A percentile compares a stretch with the other conserved stretches of the same genome.
Evolutionary conservation across 2,329 filamentous ascomycete species (phyloP).

Genomic region (Xylaria sp.): DNA sequence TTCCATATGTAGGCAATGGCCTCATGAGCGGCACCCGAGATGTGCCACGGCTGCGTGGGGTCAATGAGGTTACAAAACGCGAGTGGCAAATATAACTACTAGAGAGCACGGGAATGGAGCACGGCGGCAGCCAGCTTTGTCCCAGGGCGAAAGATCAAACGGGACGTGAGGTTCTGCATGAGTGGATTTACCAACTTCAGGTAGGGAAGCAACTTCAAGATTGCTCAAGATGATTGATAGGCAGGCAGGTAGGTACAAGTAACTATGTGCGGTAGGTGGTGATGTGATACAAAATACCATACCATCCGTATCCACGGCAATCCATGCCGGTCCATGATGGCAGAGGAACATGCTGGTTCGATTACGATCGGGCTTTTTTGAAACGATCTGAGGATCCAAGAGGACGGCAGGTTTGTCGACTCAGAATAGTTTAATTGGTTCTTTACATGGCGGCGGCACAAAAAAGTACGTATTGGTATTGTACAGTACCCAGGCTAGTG

Average conservation of each 20-base stretch:
- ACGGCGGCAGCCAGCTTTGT: slow-evolving; percentile 20
- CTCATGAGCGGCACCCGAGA: slow-evolving; percentile 8
- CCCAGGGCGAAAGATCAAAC: not conserved
- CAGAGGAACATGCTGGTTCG: not conserved
- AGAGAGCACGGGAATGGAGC: not conserved
- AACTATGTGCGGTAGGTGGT: not conserved
- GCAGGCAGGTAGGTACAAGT: too few relatives aligned
- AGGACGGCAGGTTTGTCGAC: slow-evolving; percentile 35
- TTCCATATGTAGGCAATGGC: slow-evolving; percentile 11
- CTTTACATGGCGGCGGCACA: slow-evolving; percentile 18
- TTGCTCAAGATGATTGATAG: too few relatives aligned
- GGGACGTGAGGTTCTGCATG: slow-evolving; percentile 20
- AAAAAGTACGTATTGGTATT: not conserved
- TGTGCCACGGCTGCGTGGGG: slow-evolving; percentile 23
- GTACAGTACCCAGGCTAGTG: not conserved
- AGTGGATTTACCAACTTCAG: slow-evolving; percentile 21
- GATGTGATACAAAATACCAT: slow-evolving; percentile 1
- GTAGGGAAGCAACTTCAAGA: not conserved
- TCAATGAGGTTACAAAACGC: slow-evolving; percentile 1
- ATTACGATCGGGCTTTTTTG: slow-evolving; percentile 41
- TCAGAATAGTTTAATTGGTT: slow-evolving; percentile 40
- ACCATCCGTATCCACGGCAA: not conserved
- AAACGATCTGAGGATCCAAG: slow-evolving; percentile 39
- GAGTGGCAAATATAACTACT: slow-evolving; percentile 8
- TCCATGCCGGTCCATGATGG: slow-evolving; percentile 3